Conservation (phyloP, 768 basidiomycete genomes). For the Leucosporidium yakuticum region DNA sequence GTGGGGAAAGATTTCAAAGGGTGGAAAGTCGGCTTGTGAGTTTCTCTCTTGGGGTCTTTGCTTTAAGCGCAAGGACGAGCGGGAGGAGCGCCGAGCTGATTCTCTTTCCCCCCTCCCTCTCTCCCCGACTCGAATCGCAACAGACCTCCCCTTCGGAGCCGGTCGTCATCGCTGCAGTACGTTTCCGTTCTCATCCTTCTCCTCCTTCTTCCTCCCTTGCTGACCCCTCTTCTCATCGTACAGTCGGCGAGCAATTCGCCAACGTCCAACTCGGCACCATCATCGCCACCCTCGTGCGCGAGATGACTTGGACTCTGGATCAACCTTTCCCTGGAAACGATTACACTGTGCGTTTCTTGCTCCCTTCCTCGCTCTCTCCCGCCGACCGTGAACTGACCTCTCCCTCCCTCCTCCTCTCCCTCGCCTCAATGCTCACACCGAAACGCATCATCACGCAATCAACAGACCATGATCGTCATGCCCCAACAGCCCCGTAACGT, state of each 20-base stretch:
- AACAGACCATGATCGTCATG: conserved; percentile 87
- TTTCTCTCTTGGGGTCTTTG: background rate
- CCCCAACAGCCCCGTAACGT: conserved; percentile 52
- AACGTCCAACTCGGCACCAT: conserved; percentile 86
- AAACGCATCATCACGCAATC: background rate
- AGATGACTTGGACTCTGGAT: conserved; percentile 66
- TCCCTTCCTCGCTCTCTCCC: background rate
- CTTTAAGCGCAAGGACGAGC: background rate
- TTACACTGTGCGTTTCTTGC: conserved; percentile 55
- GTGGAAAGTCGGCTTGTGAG: conserved; percentile 36
- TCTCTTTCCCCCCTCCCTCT: too few relatives aligned
- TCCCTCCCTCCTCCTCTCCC: too few relatives aligned
- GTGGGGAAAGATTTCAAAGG: conserved; percentile 72
- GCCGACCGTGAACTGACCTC: background rate
- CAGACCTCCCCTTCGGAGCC: conserved; percentile 92
- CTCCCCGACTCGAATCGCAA: too few relatives aligned
- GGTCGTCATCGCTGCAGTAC: background rate
- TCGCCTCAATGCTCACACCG: too few relatives aligned
- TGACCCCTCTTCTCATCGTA: conserved; percentile 48
- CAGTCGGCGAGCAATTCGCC: conserved; percentile 73
- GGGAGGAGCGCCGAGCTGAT: background rate
- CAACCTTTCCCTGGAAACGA: conserved; percentile 69
- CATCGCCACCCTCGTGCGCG: conserved; percentile 68
- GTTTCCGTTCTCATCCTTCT: background rate
- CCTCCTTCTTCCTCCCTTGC: background rate